A percentile compares a stretch with the other conserved stretches of the same genome.
Evolutionary conservation across 2,329 filamentous ascomycete species (phyloP).

Genomic region (Sporothrix euskadiensis): DNA sequence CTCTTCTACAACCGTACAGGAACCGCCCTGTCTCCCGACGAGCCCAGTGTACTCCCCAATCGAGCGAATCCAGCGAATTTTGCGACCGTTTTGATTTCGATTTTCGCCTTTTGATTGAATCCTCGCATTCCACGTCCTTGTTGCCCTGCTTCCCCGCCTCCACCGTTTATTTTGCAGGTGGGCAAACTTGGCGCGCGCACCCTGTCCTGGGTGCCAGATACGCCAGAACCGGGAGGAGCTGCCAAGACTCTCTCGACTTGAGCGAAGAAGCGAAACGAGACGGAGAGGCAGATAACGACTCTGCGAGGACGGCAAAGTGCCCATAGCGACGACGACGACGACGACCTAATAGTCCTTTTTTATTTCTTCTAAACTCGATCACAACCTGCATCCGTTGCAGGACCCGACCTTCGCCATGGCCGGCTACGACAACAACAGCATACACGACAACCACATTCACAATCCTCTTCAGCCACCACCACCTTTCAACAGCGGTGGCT

Average conservation of each 20-base stretch:
- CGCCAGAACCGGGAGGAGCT: conserved; percentile 14
- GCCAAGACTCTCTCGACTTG: not conserved
- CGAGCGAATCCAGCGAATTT: not conserved
- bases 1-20: not conserved
- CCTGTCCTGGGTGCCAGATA: conserved; percentile 16
- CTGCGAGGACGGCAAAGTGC: not conserved
- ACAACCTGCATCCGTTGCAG: conserved; percentile 13
- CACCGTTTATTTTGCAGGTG: conserved; percentile 17
- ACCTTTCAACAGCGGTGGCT: conserved; percentile 29
- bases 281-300: not conserved
- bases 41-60: not conserved
- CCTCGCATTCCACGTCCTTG: not conserved
- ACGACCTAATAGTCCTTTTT: not conserved
- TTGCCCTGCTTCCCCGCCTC: conserved; percentile 5
- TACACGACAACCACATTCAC: conserved; percentile 44
- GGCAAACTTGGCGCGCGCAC: conserved; percentile 17
- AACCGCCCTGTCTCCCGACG: not conserved
- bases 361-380: not conserved
- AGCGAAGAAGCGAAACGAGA: not conserved
- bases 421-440: conserved; percentile 47
- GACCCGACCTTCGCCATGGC: conserved; percentile 23
- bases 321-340: not conserved
- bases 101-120: not conserved
- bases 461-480: conserved; percentile 32
- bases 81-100: conserved; percentile 8